These are phyloP conservation scores for Leccinum pellstonianum DNA, from an alignment of 768 basidiomycete species.

Conservation along the genomic window DNA sequence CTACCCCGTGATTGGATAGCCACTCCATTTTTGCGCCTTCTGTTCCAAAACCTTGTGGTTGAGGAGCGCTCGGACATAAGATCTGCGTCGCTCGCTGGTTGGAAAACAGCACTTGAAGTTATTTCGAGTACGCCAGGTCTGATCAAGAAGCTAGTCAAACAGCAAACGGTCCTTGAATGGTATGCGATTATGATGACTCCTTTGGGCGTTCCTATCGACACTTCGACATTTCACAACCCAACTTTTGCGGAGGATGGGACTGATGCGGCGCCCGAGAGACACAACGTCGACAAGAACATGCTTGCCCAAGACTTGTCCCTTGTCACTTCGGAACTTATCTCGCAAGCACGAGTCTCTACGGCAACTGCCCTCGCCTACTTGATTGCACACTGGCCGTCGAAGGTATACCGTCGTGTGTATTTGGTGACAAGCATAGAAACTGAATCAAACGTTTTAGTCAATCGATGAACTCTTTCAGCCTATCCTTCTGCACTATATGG, in stretches of 20 bases:
- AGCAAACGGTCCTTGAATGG: conserved; percentile 74
- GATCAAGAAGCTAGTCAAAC: conserved; percentile 53
- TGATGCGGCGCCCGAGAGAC: conserved; percentile 54
- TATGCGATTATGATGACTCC: conserved; percentile 89
- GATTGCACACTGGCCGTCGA: conserved; percentile 63
- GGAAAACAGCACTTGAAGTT: conserved; percentile 67
- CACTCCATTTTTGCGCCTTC: conserved; percentile 70
- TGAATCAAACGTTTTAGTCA: conserved; percentile 24
- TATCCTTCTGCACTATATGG: conserved; percentile 74
- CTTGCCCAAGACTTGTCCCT: conserved; percentile 86
- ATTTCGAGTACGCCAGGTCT: conserved; percentile 45
- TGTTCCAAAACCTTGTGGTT: conserved; percentile 91
- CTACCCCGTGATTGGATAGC: conserved; percentile 82
- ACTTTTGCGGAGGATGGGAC: conserved; percentile 47
- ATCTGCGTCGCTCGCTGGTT: conserved; percentile 65
- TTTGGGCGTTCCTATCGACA: conserved; percentile 74
- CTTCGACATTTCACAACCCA: conserved; percentile 65
- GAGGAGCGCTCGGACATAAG: conserved; percentile 90
- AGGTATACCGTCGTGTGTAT: conserved; percentile 37
- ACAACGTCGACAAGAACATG: conserved; percentile 98
- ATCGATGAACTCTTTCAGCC: conserved; percentile 71
- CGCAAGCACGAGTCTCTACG: conserved; percentile 77
- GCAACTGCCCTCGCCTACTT: conserved; percentile 75
- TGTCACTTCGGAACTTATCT: conserved; percentile 68
- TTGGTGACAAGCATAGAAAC: not conserved